Conservation (phyloP, 768 basidiomycete species). For the Lentinula boryana region DNA sequence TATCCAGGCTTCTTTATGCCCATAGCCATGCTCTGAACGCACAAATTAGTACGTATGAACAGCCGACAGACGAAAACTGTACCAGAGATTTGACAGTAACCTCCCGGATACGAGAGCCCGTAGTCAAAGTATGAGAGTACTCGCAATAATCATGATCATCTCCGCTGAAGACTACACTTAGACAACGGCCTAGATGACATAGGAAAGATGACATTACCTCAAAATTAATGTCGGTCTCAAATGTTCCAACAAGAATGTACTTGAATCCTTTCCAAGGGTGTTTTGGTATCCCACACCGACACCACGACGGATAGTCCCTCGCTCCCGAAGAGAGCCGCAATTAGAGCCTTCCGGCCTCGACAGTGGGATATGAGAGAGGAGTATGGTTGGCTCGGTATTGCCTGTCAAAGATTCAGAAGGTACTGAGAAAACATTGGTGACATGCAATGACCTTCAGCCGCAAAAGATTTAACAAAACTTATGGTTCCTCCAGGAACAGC, state of each 20-base stretch:
- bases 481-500: constrained; percentile 42
- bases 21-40: constrained; percentile 63
- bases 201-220: constrained; percentile 41
- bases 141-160: constrained; percentile 98
- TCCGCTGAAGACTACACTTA: constrained; percentile 42
- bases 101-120: constrained; percentile 45
- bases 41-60: background rate
- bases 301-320: constrained; percentile 65
- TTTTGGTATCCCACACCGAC: constrained; percentile 83
- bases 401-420: constrained; percentile 7
- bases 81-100: constrained; percentile 83
- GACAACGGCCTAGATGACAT: background rate
- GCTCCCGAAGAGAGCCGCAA: constrained; percentile 79
- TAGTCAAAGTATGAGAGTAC: constrained; percentile 42
- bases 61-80: background rate
- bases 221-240: constrained; percentile 67
- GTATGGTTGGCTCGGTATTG: constrained; percentile 40
- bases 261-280: constrained; percentile 60
- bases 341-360: constrained; percentile 56
- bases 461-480: constrained; percentile 44
- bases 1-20: constrained; percentile 82
- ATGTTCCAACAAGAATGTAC: constrained; percentile 57
- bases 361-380: constrained; percentile 90
- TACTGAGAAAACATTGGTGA: background rate
- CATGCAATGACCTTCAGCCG: constrained; percentile 13